phyloP scores from a whole-genome alignment of 2,329 filamentous ascomycete species.

The Penicillium sp. region DNA sequence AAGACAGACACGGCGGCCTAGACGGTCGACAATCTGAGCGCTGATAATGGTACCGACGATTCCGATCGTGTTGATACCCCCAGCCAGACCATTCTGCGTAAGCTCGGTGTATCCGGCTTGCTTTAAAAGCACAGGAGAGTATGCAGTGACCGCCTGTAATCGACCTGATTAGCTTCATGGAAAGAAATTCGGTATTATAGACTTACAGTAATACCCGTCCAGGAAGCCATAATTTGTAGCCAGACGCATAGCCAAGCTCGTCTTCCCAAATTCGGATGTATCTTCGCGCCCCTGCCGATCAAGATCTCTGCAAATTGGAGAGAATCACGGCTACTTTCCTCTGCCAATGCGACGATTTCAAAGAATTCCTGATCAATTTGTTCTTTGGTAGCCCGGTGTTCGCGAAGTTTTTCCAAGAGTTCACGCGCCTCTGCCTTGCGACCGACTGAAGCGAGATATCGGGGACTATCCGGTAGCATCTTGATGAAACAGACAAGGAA shows the following conservation, averaged over 20 bases:
- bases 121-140: constrained; percentile 29
- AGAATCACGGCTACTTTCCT: constrained; percentile 34
- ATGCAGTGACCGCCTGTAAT: constrained; percentile 37
- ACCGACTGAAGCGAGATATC: constrained; percentile 33
- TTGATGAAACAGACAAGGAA: constrained; percentile 29
- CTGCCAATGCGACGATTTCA: constrained; percentile 36
- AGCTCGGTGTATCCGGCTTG: constrained; percentile 39
- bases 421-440: constrained; percentile 49
- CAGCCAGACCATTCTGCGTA: constrained; percentile 48
- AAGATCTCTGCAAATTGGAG: constrained; percentile 42
- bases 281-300: constrained; percentile 31
- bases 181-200: not conserved
- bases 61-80: constrained; percentile 53
- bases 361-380: constrained; percentile 34
- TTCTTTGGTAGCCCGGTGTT: constrained; percentile 16
- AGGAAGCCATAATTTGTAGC: constrained; percentile 48
- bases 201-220: constrained; percentile 45
- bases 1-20: constrained; percentile 47
- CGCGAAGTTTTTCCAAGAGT: constrained; percentile 42
- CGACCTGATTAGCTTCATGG: constrained; percentile 26
- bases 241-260: constrained; percentile 46
- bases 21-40: constrained; percentile 51
- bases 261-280: constrained; percentile 35
- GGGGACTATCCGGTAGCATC: constrained; percentile 34
- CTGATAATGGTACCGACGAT: constrained; percentile 53